Percentiles rank a stretch among this genome's conserved stretches.
Evolutionary conservation across 345 rosid species (phyloP).

Genomic region (Syzygium aromaticum): DNA sequence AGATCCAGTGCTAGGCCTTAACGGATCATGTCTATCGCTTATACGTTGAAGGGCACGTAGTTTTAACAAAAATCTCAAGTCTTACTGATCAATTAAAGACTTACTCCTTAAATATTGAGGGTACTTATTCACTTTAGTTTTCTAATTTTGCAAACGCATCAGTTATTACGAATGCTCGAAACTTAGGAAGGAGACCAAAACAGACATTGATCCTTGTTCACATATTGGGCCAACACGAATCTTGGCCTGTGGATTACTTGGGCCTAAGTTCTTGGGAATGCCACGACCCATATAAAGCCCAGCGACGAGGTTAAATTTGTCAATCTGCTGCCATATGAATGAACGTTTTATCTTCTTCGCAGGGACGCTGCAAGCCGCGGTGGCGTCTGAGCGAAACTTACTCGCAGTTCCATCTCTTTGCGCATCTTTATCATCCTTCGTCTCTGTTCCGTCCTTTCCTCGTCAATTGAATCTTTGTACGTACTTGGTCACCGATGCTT

Average conservation of each 20-base stretch:
- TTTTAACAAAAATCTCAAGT: fast-evolving
- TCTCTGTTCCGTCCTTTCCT: not conserved
- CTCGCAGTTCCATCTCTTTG: not conserved
- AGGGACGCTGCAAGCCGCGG: not conserved
- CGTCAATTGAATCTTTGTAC: not conserved
- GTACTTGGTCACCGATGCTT: fast-evolving
- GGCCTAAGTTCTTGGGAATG: not conserved
- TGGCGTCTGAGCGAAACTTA: not conserved
- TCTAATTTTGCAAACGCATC: not conserved
- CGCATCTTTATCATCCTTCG: not conserved
- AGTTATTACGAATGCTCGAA: not conserved
- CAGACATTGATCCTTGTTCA: not conserved
- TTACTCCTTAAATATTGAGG: not conserved
- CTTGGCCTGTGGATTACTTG: not conserved
- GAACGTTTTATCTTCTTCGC: fast-evolving
- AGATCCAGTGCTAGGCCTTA: not conserved
- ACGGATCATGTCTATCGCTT: not conserved
- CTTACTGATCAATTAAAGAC: not conserved
- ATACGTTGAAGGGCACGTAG: not conserved
- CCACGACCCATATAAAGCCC: not conserved
- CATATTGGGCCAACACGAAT: not conserved
- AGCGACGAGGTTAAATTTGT: fast-evolving
- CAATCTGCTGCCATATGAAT: not conserved
- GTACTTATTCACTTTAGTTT: no score
- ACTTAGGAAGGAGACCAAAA: not conserved